These are phyloP conservation scores for Nowakowskiella sp. DNA, from an alignment of 192 early-diverging fungal genomes.

Conservation along the genomic window DNA sequence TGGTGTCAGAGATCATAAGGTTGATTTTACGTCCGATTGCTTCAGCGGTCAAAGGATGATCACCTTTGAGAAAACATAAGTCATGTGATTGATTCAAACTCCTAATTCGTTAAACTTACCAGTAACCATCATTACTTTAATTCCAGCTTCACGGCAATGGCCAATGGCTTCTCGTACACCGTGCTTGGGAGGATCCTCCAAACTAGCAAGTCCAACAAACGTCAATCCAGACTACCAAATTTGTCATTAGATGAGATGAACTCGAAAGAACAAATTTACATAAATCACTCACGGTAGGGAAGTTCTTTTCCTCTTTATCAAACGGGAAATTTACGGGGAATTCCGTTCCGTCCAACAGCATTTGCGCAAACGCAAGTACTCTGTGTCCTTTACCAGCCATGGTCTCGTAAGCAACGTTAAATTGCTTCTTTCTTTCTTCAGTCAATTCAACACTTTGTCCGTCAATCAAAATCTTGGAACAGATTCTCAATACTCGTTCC, in stretches of 20 bases:
- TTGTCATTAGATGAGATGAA: not conserved
- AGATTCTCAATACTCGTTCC: constrained; percentile 79
- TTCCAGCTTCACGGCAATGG: constrained; percentile 82
- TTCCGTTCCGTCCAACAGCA: constrained; percentile 54
- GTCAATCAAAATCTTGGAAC: constrained; percentile 61
- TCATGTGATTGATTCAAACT: no score
- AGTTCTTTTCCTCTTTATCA: constrained; percentile 66
- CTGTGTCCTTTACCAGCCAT: constrained; percentile 92
- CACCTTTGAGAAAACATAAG: no score
- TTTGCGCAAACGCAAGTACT: constrained; percentile 85
- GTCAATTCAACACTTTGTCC: constrained; percentile 55
- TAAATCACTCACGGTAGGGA: constrained; percentile 36
- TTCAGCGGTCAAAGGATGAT: constrained; percentile 91
- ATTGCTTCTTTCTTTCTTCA: constrained; percentile 53
- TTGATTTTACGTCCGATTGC: constrained; percentile 95
- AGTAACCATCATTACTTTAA: constrained; percentile 99
- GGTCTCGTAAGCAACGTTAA: constrained; percentile 70
- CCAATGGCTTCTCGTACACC: constrained; percentile 98
- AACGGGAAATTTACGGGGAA: constrained; percentile 73
- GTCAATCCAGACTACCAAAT: constrained; percentile 36
- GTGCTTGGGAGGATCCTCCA: constrained; percentile 96
- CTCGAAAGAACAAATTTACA: constrained; percentile 2
- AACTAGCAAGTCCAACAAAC: constrained; percentile 80
- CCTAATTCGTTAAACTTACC: no score
- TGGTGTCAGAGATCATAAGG: constrained; percentile 83